Conservation (phyloP, 768 basidiomycete species). For the Paxillus ammoniavirescens region DNA sequence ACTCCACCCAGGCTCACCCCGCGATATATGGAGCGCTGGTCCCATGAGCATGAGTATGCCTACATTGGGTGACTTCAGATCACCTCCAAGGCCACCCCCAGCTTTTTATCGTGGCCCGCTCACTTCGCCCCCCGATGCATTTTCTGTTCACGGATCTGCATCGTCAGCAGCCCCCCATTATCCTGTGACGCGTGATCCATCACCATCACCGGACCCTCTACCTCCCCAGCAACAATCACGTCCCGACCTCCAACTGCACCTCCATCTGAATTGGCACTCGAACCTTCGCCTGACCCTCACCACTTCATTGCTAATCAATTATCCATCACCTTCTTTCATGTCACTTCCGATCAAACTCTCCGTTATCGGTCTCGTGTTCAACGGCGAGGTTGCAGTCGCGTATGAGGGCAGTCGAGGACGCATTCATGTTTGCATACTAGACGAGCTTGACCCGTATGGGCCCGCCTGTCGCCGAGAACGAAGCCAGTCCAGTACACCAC, state of each 20-base stretch:
- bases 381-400: slow-evolving; percentile 85
- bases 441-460: slow-evolving; percentile 83
- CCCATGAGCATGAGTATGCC: slow-evolving; percentile 32
- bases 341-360: slow-evolving; percentile 91
- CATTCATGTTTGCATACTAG: slow-evolving; percentile 85
- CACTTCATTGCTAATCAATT: slow-evolving; percentile 94
- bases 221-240: slow-evolving; percentile 23
- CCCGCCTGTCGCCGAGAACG: slow-evolving; percentile 60
- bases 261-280: slow-evolving; percentile 83
- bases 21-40: slow-evolving; percentile 43
- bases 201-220: slow-evolving; percentile 10
- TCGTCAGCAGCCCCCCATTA: slow-evolving; percentile 17
- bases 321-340: slow-evolving; percentile 96
- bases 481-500: slow-evolving; percentile 48
- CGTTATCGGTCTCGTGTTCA: slow-evolving; percentile 86
- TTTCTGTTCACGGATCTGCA: slow-evolving; percentile 11
- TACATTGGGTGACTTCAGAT: slow-evolving; percentile 38
- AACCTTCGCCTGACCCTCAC: slow-evolving; percentile 86
- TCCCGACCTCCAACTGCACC: slow-evolving; percentile 84
- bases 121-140: slow-evolving; percentile 23
- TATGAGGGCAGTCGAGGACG: slow-evolving; percentile 83
- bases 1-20: slow-evolving; percentile 36
- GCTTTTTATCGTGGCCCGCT: slow-evolving; percentile 36
- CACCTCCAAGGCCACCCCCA: slow-evolving; percentile 18
- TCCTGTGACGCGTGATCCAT: slow-evolving; percentile 14